Conservation (phyloP, 2,329 filamentous ascomycete species). For the Exophiala oligosperma region DNA sequence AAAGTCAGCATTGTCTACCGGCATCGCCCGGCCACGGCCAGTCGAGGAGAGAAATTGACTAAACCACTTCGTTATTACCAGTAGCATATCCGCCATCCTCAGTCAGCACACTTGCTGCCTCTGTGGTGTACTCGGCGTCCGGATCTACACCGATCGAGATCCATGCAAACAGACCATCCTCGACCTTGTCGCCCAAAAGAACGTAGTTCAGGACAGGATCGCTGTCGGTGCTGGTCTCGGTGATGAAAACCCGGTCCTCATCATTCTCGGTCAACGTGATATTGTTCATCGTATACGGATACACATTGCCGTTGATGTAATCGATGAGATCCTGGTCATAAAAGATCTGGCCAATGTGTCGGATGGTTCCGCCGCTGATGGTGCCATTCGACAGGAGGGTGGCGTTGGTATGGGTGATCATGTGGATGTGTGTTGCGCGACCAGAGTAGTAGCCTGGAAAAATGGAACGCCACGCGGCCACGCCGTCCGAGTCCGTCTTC, state of each 20-base stretch:
- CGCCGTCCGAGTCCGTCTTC: slow-evolving; percentile 42
- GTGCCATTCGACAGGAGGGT: slow-evolving; percentile 33
- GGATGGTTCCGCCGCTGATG: slow-evolving; percentile 56
- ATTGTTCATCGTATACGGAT: slow-evolving; percentile 51
- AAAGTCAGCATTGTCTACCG: too few species aligned
- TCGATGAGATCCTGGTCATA: slow-evolving; percentile 61
- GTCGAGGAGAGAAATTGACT: background rate
- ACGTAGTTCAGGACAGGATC: slow-evolving; percentile 62
- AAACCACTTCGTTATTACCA: background rate
- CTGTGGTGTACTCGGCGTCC: slow-evolving; percentile 31
- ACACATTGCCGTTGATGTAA: slow-evolving; percentile 47
- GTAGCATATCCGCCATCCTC: slow-evolving; percentile 35
- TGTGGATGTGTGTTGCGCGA: slow-evolving; percentile 38
- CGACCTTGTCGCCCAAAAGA: slow-evolving; percentile 53
- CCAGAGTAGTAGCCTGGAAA: slow-evolving; percentile 51
- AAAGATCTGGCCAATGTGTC: slow-evolving; percentile 66
- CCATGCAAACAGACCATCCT: slow-evolving; percentile 57
- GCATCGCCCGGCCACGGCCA: too few species aligned
- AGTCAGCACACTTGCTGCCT: slow-evolving; percentile 35
- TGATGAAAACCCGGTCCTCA: slow-evolving; percentile 51
- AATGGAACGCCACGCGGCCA: slow-evolving; percentile 43
- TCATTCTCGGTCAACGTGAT: slow-evolving; percentile 51
- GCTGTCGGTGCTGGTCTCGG: slow-evolving; percentile 49
- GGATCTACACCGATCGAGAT: slow-evolving; percentile 53
- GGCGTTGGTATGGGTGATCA: slow-evolving; percentile 36